Evolutionary conservation across 2,329 filamentous ascomycete genomes (phyloP).

Genomic region (Phoma sp.): DNA sequence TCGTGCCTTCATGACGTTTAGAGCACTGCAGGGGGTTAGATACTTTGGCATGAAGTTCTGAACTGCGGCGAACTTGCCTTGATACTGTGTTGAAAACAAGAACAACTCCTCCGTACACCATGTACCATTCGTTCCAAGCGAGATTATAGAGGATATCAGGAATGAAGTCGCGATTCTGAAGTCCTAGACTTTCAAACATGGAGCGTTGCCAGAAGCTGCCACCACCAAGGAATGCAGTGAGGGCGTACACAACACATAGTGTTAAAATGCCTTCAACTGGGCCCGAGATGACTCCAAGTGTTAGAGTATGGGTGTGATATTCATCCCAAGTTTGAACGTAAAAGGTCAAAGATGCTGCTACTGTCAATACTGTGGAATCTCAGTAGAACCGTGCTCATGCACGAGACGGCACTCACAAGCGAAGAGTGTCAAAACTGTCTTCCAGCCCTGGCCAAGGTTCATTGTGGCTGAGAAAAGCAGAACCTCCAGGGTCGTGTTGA

Average conservation of each 20-base stretch:
- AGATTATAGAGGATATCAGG: constrained; percentile 76
- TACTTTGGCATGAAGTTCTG: neutral
- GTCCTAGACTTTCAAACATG: constrained; percentile 72
- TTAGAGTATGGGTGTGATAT: constrained; percentile 96
- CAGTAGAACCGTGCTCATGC: neutral
- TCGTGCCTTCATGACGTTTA: constrained; percentile 84
- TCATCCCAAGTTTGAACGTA: constrained; percentile 99
- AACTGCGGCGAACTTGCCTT: constrained; percentile 52
- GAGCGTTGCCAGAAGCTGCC: constrained; percentile 92
- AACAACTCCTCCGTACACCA: constrained; percentile 82
- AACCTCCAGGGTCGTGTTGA: constrained; percentile 94
- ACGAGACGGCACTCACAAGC: constrained; percentile 62
- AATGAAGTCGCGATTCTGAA: constrained; percentile 68
- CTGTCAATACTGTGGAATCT: neutral
- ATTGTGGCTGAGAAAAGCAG: constrained; percentile 90
- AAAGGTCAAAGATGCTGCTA: constrained; percentile 82
- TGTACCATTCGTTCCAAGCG: constrained; percentile 90
- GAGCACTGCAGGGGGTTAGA: constrained; percentile 58
- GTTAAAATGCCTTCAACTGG: constrained; percentile 94
- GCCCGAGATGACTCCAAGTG: constrained; percentile 87
- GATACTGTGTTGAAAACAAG: constrained; percentile 84
- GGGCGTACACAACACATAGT: constrained; percentile 77
- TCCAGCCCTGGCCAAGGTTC: constrained; percentile 93
- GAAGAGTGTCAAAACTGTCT: constrained; percentile 82
- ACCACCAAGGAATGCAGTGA: constrained; percentile 85